phyloP scores from a whole-genome alignment of 179 eudicot species.

The Drosera spatulata region DNA sequence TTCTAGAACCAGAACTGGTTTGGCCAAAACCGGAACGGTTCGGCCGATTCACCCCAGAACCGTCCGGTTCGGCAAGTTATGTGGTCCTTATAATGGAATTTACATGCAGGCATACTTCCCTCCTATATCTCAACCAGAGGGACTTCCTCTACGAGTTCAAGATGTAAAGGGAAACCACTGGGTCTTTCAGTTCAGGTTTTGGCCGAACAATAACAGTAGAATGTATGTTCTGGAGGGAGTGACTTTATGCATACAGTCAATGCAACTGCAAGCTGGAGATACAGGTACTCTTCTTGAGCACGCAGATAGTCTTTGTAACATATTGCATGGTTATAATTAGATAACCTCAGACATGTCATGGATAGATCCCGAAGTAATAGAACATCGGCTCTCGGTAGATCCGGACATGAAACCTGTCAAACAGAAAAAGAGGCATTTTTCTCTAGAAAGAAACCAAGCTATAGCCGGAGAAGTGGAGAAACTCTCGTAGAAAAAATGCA shows the following conservation, averaged over 20 bases:
- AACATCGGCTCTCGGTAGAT: no score
- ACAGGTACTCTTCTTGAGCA: constrained; percentile 46
- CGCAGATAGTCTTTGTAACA: background rate
- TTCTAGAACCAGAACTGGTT: no score
- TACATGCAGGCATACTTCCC: constrained; percentile 89
- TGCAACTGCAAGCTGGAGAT: constrained; percentile 99
- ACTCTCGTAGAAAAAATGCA: no score
- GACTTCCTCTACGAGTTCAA: constrained; percentile 91
- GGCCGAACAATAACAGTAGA: constrained; percentile 99
- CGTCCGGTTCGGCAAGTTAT: background rate
- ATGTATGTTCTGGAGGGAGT: constrained; percentile 99
- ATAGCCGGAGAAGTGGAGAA: no score
- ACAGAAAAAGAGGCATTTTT: no score
- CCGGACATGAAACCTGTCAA: no score
- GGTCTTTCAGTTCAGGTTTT: constrained; percentile 96
- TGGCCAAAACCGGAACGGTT: no score
- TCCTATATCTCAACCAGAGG: constrained; percentile 94
- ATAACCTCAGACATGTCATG: no score
- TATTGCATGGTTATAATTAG: background rate
- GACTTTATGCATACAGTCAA: constrained; percentile 94
- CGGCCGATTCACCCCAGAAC: no score
- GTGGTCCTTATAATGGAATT: constrained; percentile 9
- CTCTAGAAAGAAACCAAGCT: no score
- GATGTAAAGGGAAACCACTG: constrained; percentile 97
- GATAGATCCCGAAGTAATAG: no score